Percentiles rank a stretch among this genome's conserved stretches.
These are phyloP conservation scores for Trypanosoma theileri DNA, from an alignment of 208 protist species.

Conservation along the genomic window DNA sequence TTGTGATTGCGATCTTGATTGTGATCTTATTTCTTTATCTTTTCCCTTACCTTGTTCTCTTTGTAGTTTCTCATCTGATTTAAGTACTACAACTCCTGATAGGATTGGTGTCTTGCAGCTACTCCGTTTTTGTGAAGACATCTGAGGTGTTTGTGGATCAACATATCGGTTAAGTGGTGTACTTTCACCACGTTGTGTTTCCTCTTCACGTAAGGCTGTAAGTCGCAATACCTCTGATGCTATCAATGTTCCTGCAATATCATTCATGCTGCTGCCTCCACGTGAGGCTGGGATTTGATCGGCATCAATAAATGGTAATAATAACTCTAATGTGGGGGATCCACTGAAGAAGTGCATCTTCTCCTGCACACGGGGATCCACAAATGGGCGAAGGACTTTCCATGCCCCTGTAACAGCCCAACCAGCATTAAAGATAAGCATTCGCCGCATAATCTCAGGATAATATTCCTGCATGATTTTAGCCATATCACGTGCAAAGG, in stretches of 20 bases:
- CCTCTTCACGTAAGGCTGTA: neutral
- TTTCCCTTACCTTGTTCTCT: too few relatives aligned
- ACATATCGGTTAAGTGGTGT: too few relatives aligned
- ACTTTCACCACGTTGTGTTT: too few relatives aligned
- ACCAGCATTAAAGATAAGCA: slow-evolving; percentile 80
- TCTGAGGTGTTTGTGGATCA: too few relatives aligned
- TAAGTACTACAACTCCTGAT: too few relatives aligned
- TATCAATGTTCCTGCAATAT: slow-evolving; percentile 39
- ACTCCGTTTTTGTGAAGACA: too few relatives aligned
- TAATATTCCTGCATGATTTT: slow-evolving; percentile 73
- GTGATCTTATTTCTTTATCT: too few relatives aligned
- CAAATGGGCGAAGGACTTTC: slow-evolving; percentile 72
- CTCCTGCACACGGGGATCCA: slow-evolving; percentile 70
- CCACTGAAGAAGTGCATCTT: slow-evolving; percentile 77
- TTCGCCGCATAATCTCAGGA: slow-evolving; percentile 74
- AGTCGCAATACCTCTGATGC: slow-evolving; percentile 37
- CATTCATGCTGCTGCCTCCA: slow-evolving; percentile 39
- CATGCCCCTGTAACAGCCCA: slow-evolving; percentile 74
- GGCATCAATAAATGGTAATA: slow-evolving; percentile 44
- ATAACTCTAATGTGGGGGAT: slow-evolving; percentile 35
- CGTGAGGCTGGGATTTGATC: slow-evolving; percentile 57
- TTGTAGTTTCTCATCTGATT: too few relatives aligned
- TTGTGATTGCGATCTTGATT: too few relatives aligned
- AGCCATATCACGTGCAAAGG: slow-evolving; percentile 52
- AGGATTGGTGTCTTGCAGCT: too few relatives aligned